A percentile compares a stretch with the other conserved stretches of the same genome.
Conservation (phyloP, 2,329 filamentous ascomycete species). For the Calonectria hawksworthii region DNA sequence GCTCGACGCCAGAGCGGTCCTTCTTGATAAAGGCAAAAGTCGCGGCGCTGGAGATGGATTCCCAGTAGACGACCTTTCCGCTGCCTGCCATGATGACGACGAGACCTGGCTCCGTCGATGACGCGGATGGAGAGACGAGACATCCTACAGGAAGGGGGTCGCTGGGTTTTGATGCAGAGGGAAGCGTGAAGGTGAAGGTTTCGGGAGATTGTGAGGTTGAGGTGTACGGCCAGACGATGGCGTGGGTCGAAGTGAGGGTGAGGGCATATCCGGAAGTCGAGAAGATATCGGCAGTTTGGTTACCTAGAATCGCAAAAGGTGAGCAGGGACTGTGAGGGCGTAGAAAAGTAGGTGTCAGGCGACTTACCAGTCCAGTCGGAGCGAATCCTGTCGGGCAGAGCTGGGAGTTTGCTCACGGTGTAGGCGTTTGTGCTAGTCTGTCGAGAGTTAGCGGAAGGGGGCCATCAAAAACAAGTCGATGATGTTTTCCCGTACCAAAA, state of each 20-base stretch:
- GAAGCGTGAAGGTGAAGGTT: conserved; percentile 84
- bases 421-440: conserved; percentile 90
- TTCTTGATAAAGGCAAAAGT: conserved; percentile 87
- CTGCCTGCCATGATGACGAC: conserved; percentile 87
- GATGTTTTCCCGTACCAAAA: conserved; percentile 66
- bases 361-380: conserved; percentile 74
- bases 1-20: conserved; percentile 84
- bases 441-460: conserved; percentile 35
- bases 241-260: conserved; percentile 83
- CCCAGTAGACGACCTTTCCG: conserved; percentile 94
- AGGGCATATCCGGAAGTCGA: conserved; percentile 81
- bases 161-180: conserved; percentile 76
- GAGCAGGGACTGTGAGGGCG: conserved; percentile 22
- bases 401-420: conserved; percentile 85
- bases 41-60: conserved; percentile 90
- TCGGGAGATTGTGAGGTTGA: conserved; percentile 77
- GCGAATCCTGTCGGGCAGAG: conserved; percentile 83
- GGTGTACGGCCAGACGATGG: conserved; percentile 92
- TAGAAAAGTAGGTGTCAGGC: not conserved
- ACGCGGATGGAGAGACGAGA: conserved; percentile 83
- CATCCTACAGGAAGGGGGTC: conserved; percentile 87
- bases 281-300: conserved; percentile 76
- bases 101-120: conserved; percentile 85
- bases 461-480: conserved; percentile 18
- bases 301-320: conserved; percentile 58